A percentile compares a stretch with the other conserved stretches of the same genome.
Conservation (phyloP, 495 filamentous ascomycete genomes). For the Trichoderma orchidacearum region DNA sequence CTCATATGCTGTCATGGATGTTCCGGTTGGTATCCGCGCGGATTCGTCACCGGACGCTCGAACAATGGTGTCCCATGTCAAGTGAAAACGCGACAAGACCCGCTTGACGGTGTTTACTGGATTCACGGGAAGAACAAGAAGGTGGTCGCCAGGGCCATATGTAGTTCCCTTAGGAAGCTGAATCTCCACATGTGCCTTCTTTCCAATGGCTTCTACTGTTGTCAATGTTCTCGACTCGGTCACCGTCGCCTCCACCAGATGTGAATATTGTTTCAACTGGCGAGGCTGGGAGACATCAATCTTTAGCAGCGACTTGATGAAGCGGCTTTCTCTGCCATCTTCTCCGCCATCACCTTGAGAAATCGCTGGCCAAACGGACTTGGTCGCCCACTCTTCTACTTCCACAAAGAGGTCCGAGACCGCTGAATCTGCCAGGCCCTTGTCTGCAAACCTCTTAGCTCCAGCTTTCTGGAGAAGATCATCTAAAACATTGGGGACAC, state of each 20-base stretch:
- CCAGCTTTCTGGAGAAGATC: slow-evolving; percentile 30
- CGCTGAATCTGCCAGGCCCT: slow-evolving; percentile 42
- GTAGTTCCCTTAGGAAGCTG: slow-evolving; percentile 48
- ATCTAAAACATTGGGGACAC: slow-evolving; percentile 48
- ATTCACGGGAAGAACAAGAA: slow-evolving; percentile 60
- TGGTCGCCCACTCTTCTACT: slow-evolving; percentile 45
- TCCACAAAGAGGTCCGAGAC: slow-evolving; percentile 44
- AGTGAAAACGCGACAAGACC: slow-evolving; percentile 30
- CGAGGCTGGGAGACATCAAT: slow-evolving; percentile 46
- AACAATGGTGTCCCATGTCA: slow-evolving; percentile 47
- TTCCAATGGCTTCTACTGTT: slow-evolving; percentile 19
- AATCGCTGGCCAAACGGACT: slow-evolving; percentile 48
- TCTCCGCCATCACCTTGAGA: slow-evolving; percentile 29
- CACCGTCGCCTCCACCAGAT: slow-evolving; percentile 49
- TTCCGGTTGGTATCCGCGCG: slow-evolving; percentile 42
- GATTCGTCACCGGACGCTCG: slow-evolving; percentile 27
- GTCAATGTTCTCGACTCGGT: slow-evolving; percentile 42
- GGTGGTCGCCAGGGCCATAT: slow-evolving; percentile 63
- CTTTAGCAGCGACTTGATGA: slow-evolving; percentile 22
- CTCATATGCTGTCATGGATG: slow-evolving; percentile 44
- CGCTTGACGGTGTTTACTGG: slow-evolving; percentile 42
- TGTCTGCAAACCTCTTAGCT: slow-evolving; percentile 28
- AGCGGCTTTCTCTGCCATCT: slow-evolving; percentile 5
- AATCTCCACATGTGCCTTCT: slow-evolving; percentile 52
- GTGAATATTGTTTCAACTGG: slow-evolving; percentile 46